Conservation (phyloP, 169 alveolate genomes). For the Plasmodium adleri region DNA sequence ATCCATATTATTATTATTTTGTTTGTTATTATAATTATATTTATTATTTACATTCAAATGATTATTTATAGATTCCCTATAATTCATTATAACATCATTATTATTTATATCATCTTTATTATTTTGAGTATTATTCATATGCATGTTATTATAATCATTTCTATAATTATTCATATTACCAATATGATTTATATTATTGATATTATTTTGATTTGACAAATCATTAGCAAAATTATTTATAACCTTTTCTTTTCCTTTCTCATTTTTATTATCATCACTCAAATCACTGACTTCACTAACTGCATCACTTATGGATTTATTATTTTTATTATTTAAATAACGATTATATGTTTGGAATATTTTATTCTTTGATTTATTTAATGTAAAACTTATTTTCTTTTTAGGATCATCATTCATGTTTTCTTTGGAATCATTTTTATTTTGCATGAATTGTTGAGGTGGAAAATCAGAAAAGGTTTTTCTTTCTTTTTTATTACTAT, state of each 20-base stretch:
- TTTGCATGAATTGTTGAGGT: neutral
- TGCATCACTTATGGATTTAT: constrained; percentile 28
- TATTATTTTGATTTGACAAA: neutral
- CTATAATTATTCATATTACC: neutral
- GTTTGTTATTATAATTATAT: neutral
- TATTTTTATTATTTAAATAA: constrained; percentile 1
- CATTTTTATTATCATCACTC: constrained; percentile 25
- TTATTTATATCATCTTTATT: neutral
- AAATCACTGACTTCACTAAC: constrained; percentile 17
- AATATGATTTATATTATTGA: neutral
- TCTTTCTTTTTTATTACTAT: constrained; percentile 41
- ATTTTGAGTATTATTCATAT: constrained; percentile 4
- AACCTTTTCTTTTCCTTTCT: neutral
- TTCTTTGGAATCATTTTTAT: neutral
- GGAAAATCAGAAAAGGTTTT: constrained; percentile 11
- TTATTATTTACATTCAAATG: neutral
- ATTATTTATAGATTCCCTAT: neutral
- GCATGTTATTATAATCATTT: neutral
- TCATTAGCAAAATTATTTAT: neutral
- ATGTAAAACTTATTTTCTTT: constrained; percentile 63
- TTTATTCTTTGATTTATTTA: constrained; percentile 56
- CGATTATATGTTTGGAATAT: constrained; percentile 37
- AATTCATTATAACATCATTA: neutral
- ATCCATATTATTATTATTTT: neutral
- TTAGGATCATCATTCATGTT: constrained; percentile 39